These are phyloP conservation scores for apple (Malus domestica) DNA, from an alignment of 306 rosid species.

Conservation along the genomic window DNA sequence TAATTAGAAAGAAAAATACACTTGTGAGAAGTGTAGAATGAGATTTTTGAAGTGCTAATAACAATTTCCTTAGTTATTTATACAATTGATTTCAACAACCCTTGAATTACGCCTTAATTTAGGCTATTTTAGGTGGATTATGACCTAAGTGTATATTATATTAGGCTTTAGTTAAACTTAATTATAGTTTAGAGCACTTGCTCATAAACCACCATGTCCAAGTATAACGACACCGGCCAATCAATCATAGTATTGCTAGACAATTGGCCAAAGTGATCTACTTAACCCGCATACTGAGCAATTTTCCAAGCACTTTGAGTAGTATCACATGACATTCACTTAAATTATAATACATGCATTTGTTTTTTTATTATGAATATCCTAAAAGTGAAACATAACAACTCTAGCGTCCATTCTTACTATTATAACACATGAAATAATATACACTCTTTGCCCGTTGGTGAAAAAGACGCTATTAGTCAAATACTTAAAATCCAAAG, in stretches of 20 bases:
- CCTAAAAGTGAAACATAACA: too few relatives aligned
- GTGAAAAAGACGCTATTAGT: conserved; percentile 28
- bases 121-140: conserved; percentile 44
- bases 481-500: conserved; percentile 15
- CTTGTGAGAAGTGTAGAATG: too few relatives aligned
- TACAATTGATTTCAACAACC: conserved; percentile 60
- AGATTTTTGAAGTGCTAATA: too few relatives aligned
- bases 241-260: conserved; percentile 12
- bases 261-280: conserved; percentile 1
- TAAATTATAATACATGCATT: too few relatives aligned
- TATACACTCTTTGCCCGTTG: conserved; percentile 3
- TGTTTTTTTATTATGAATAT: too few relatives aligned
- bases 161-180: conserved; percentile 17
- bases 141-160: conserved; percentile 14
- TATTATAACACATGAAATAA: too few relatives aligned
- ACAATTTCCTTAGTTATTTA: neutral
- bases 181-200: conserved; percentile 28
- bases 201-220: neutral
- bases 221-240: neutral
- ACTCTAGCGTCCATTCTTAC: too few relatives aligned
- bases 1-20: too few relatives aligned
- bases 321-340: neutral
- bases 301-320: neutral
- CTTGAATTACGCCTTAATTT: conserved; percentile 78
- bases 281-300: neutral